phyloP scores from a whole-genome alignment of 352 stramenopile species.

The Globisporangium viniferum region DNA sequence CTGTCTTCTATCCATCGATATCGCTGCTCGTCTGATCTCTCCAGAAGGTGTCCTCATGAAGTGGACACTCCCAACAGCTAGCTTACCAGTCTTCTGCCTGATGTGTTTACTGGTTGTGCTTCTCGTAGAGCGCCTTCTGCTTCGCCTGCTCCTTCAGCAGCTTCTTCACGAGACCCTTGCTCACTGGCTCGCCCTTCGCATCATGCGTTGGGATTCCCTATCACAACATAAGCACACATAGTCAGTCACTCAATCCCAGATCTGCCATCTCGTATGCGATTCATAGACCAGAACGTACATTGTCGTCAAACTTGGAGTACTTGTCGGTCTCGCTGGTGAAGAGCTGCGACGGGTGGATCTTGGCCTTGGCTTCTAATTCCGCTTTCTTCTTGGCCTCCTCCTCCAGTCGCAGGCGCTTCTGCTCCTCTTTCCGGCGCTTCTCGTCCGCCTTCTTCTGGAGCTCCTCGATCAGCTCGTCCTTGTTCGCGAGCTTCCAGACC shows the following conservation, averaged over 20 bases:
- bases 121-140: conserved; percentile 91
- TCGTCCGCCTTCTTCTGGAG: conserved; percentile 73
- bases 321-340: conserved; percentile 88
- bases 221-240: not conserved
- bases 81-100: not conserved
- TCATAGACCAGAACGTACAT: conserved; percentile 28
- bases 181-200: conserved; percentile 89
- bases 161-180: conserved; percentile 97
- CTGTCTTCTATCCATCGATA: not conserved
- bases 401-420: conserved; percentile 66
- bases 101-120: conserved; percentile 39
- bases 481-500: conserved; percentile 92
- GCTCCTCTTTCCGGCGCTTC: conserved; percentile 77
- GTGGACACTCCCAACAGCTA: not conserved
- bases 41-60: not conserved
- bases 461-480: conserved; percentile 80
- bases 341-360: conserved; percentile 91
- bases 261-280: not conserved
- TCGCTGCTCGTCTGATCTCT: not conserved
- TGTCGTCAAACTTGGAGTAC: conserved; percentile 91
- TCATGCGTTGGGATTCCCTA: conserved; percentile 95
- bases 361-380: conserved; percentile 83
- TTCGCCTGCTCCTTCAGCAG: conserved; percentile 96
- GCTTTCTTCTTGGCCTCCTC: conserved; percentile 76
- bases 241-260: not conserved